Percentiles rank a stretch among this genome's conserved stretches.
phyloP scores from a whole-genome alignment of 73 alveolate species.

The Paraurostyla sp. region DNA sequence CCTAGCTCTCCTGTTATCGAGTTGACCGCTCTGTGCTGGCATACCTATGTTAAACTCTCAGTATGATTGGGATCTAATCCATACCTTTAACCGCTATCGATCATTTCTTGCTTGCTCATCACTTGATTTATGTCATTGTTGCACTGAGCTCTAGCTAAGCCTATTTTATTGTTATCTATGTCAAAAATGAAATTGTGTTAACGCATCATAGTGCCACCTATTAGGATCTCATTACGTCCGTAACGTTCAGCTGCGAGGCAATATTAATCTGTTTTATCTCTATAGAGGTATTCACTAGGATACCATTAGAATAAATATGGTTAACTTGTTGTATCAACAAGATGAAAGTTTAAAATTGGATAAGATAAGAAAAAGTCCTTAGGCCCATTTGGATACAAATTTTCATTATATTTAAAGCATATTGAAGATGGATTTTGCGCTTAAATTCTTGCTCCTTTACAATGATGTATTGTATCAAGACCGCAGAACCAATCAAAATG shows the following conservation, averaged over 20 bases:
- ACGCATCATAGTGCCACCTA: slow-evolving; percentile 88
- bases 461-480: slow-evolving; percentile 28
- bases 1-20: background rate
- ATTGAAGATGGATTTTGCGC: too few relatives aligned
- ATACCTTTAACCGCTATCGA: background rate
- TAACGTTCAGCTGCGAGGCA: slow-evolving; percentile 78
- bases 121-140: slow-evolving; percentile 62
- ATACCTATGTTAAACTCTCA: background rate
- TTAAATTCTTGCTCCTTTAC: slow-evolving; percentile 8
- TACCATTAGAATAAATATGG: slow-evolving; percentile 68
- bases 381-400: slow-evolving; percentile 1
- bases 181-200: slow-evolving; percentile 85
- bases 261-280: slow-evolving; percentile 50
- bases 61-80: slow-evolving; percentile 37
- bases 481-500: slow-evolving; percentile 57
- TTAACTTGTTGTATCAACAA: slow-evolving; percentile 42
- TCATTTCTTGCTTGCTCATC: background rate
- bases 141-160: slow-evolving; percentile 84
- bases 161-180: slow-evolving; percentile 75
- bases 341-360: slow-evolving; percentile 68
- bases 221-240: slow-evolving; percentile 65
- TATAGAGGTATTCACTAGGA: slow-evolving; percentile 83
- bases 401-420: slow-evolving; percentile 42
- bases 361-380: slow-evolving; percentile 64
- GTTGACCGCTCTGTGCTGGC: background rate